Evolutionary conservation across 2,329 filamentous ascomycete species (phyloP).

Genomic region (Metarhizium brunneum): DNA sequence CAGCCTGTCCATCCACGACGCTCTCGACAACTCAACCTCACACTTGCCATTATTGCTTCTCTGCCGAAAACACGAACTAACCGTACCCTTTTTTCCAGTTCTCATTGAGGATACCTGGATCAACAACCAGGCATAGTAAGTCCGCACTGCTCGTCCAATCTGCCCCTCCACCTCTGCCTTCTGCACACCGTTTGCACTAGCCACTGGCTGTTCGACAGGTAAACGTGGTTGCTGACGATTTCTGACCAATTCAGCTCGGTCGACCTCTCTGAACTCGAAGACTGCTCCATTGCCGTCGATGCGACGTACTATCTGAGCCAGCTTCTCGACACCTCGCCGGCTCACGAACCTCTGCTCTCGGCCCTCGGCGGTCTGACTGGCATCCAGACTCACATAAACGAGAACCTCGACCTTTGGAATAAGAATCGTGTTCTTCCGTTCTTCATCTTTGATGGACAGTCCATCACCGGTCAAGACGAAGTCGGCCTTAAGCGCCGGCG

Average conservation of each 20-base stretch:
- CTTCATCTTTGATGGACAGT: slow-evolving; percentile 88
- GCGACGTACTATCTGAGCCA: slow-evolving; percentile 81
- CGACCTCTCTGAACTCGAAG: slow-evolving; percentile 61
- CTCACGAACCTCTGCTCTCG: slow-evolving; percentile 78
- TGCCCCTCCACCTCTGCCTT: neutral
- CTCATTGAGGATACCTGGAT: slow-evolving; percentile 31
- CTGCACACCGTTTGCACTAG: neutral
- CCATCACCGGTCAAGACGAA: slow-evolving; percentile 67
- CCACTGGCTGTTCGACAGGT: neutral
- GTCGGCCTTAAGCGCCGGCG: slow-evolving; percentile 54
- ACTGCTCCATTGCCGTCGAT: slow-evolving; percentile 73
- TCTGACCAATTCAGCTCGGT: slow-evolving; percentile 34
- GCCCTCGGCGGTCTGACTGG: slow-evolving; percentile 85
- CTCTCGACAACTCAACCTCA: slow-evolving; percentile 2
- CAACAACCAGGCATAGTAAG: slow-evolving; percentile 28
- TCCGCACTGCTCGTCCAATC: neutral
- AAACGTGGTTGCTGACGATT: neutral
- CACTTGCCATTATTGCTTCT: neutral
- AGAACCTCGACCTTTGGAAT: slow-evolving; percentile 65
- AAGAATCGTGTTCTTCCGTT: slow-evolving; percentile 63
- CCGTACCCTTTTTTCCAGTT: slow-evolving; percentile 14
- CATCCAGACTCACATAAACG: slow-evolving; percentile 64
- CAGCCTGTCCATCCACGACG: neutral
- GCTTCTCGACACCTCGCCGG: slow-evolving; percentile 60
- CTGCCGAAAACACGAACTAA: slow-evolving; percentile 2